These are phyloP conservation scores for Priceomyces fermenticarens DNA, from an alignment of 805 yeast species.

Conservation along the genomic window DNA sequence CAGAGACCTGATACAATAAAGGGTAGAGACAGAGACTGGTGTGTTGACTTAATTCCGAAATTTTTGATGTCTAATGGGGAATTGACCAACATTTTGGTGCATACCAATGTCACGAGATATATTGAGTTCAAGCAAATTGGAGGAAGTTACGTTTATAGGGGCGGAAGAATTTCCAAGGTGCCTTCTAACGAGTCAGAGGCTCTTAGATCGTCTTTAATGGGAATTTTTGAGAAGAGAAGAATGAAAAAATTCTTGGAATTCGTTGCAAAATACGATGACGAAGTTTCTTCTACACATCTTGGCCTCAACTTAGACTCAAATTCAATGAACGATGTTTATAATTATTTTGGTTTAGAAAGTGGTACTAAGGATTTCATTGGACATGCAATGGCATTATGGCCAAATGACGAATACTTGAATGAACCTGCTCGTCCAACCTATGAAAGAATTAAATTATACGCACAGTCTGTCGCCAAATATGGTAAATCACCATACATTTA, in stretches of 20 bases:
- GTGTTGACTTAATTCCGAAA: slow-evolving; percentile 94
- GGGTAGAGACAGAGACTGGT: slow-evolving; percentile 97
- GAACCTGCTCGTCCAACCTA: slow-evolving; percentile 91
- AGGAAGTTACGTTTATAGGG: slow-evolving; percentile 92
- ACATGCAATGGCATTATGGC: slow-evolving; percentile 97
- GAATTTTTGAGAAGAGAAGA: slow-evolving; percentile 92
- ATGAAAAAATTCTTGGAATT: slow-evolving; percentile 90
- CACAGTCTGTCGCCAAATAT: slow-evolving; percentile 87
- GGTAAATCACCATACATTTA: slow-evolving; percentile 96
- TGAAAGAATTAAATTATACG: slow-evolving; percentile 80
- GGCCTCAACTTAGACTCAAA: slow-evolving; percentile 81
- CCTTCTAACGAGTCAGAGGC: slow-evolving; percentile 94
- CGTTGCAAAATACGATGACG: slow-evolving; percentile 78
- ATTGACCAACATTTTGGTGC: slow-evolving; percentile 89
- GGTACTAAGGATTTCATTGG: slow-evolving; percentile 97
- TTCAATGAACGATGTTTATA: slow-evolving; percentile 89
- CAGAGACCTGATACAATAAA: slow-evolving; percentile 65
- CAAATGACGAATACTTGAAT: slow-evolving; percentile 83
- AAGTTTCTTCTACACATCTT: slow-evolving; percentile 75
- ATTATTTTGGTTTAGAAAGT: slow-evolving; percentile 83
- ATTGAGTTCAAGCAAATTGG: slow-evolving; percentile 94
- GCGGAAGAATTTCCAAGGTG: slow-evolving; percentile 89
- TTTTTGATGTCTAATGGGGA: slow-evolving; percentile 98
- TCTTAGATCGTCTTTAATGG: slow-evolving; percentile 86
- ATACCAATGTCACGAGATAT: slow-evolving; percentile 93